Base-by-base conservation (phyloP, 768 basidiomycete species). In the Termitomyces sp. region DNA sequence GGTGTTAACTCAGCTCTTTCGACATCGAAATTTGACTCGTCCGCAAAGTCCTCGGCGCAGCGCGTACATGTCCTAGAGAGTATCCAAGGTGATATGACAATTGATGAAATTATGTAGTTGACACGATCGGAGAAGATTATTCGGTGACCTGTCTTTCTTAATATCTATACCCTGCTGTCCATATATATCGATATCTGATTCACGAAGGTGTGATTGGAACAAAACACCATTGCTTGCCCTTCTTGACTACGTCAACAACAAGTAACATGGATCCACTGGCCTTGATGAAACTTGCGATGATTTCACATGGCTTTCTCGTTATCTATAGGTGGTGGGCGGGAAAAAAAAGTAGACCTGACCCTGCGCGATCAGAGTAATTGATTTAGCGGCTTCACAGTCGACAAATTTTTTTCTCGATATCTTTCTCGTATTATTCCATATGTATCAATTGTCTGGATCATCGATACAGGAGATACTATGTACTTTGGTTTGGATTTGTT, bases 51-150 rank as follows among this genome's bases (percentile, higher is more conserved):
- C n/a, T 30, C 56, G 55, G 47, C 61, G 58, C 30, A 66, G 56
- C 41, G 62, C 52, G 56, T 68, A 50, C 56, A 64, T 13, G 46
- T 63, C 26, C 57, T 69, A 44, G 79, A 77, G 28, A 68, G 70
- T 52, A 66, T 76, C 36, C 69, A 72, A n/a, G 75, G 70, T 5
- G 80, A 82, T 70, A 79, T 83, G 79, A 82, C 80, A 1, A 55
- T 81, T 59, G 81, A 83, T 33, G 82, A 84, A 61, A 61, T 68
- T 50, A 60, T 62, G 55, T 67, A 59, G 52, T 47, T 7, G 5
- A 4, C 26, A 26, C 38, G 51, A 23, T 26, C 26, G 28, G 23
- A 5, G 35, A 36, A 12, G 28, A 54, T 54, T 18, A 26, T 20
- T 33, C 4, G 8, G 16, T 5, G 26, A 7, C 26, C 38, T 41